phyloP scores from a whole-genome alignment of 176 grass and related monocot species.

The Luzula sylvatica region DNA sequence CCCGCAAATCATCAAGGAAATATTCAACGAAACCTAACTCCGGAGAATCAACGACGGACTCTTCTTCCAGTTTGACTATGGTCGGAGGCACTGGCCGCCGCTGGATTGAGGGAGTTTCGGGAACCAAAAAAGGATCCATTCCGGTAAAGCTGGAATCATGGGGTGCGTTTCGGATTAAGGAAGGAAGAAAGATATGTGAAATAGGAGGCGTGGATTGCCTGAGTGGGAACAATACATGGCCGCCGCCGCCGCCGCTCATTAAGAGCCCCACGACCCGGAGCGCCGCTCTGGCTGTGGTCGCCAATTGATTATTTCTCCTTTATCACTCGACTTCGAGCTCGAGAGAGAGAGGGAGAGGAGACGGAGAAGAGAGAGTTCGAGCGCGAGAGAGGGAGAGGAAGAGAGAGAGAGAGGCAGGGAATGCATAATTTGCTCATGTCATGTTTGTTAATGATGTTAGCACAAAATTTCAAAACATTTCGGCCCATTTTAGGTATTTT shows the following conservation, averaged over 20 bases:
- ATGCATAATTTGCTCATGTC: no score
- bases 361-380: constrained; percentile 37
- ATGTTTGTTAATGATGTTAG: no score
- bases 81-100: neutral
- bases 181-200: constrained; percentile 5
- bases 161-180: neutral
- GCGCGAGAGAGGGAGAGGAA: constrained; percentile 67
- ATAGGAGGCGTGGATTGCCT: neutral
- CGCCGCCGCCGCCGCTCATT: neutral
- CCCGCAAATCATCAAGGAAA: neutral
- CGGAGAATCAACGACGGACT: no score
- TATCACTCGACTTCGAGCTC: neutral
- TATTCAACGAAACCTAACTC: no score
- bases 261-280: constrained; percentile 5
- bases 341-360: constrained; percentile 20
- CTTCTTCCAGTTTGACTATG: no score
- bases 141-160: neutral
- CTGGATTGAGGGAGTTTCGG: constrained; percentile 1
- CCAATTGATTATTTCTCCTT: constrained; percentile 1
- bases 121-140: neutral
- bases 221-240: neutral
- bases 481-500: no score
- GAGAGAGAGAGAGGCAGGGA: no score
- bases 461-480: no score
- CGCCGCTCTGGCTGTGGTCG: constrained; percentile 9